Evolutionary conservation across 1,139 yeast genomes (phyloP).

Genomic region (Zhuliangozyma blackwelliae): DNA sequence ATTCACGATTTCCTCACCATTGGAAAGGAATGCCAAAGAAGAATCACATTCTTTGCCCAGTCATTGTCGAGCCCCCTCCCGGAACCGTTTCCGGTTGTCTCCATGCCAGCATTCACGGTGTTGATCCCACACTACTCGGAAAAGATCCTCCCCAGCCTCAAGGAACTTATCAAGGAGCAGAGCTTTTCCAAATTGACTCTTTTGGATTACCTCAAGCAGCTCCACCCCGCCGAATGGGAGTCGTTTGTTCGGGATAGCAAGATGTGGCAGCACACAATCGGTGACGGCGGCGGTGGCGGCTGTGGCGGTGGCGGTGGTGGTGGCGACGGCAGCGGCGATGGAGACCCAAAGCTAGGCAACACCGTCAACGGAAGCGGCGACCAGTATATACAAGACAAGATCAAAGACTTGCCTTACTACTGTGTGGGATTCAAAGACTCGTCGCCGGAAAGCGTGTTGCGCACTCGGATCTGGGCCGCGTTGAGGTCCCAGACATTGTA

Average conservation of each 20-base stretch:
- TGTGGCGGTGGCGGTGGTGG: neutral
- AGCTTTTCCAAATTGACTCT: slow-evolving; percentile 58
- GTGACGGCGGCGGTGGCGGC: neutral
- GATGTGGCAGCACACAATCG: slow-evolving; percentile 12
- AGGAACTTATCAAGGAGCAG: slow-evolving; percentile 64
- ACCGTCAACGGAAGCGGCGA: too few relatives aligned
- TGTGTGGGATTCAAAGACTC: slow-evolving; percentile 69
- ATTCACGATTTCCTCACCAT: slow-evolving; percentile 39
- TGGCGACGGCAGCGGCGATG: neutral
- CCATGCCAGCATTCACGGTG: slow-evolving; percentile 84
- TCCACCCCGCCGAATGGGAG: slow-evolving; percentile 73
- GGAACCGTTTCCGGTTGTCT: slow-evolving; percentile 63
- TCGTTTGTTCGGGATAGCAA: slow-evolving; percentile 66
- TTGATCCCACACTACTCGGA: slow-evolving; percentile 84
- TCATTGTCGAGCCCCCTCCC: slow-evolving; percentile 75
- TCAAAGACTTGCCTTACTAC: slow-evolving; percentile 62
- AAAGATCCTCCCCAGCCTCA: slow-evolving; percentile 59
- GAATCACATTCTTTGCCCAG: slow-evolving; percentile 85
- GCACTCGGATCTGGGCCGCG: slow-evolving; percentile 84
- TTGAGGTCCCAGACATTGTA: slow-evolving; percentile 73
- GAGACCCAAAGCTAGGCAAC: too few relatives aligned
- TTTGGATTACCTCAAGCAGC: slow-evolving; percentile 67
- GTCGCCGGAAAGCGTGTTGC: slow-evolving; percentile 52
- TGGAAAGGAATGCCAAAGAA: slow-evolving; percentile 73
- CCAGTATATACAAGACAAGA: slow-evolving; percentile 30